Evolutionary conservation across 2,329 filamentous ascomycete genomes (phyloP).

Genomic region (Trichoderma breve): DNA sequence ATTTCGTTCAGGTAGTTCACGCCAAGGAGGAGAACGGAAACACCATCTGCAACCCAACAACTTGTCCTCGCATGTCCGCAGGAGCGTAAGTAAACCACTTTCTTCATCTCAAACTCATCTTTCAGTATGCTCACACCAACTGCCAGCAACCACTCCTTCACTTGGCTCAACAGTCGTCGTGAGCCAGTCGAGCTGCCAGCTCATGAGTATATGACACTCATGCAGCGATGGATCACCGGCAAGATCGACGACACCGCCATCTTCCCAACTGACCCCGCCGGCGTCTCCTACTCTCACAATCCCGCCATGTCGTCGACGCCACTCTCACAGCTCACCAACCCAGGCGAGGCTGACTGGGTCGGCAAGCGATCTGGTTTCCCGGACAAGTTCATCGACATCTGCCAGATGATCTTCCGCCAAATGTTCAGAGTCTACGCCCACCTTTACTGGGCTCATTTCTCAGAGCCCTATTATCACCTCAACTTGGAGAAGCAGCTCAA

Average conservation of each 20-base stretch:
- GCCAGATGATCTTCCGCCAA: slow-evolving; percentile 91
- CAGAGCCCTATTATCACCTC: slow-evolving; percentile 79
- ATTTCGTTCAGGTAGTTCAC: slow-evolving; percentile 85
- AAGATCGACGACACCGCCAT: slow-evolving; percentile 89
- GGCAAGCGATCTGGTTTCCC: slow-evolving; percentile 94
- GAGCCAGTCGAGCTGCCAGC: slow-evolving; percentile 91
- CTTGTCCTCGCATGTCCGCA: slow-evolving; percentile 90
- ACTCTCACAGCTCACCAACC: slow-evolving; percentile 60
- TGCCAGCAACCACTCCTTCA: slow-evolving; percentile 82
- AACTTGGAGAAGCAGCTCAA: slow-evolving; percentile 80
- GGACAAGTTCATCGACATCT: slow-evolving; percentile 81
- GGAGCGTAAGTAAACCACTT: slow-evolving; percentile 69
- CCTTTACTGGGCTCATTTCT: slow-evolving; percentile 94
- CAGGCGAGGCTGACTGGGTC: slow-evolving; percentile 70
- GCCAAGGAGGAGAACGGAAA: slow-evolving; percentile 76
- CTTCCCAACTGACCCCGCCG: slow-evolving; percentile 82
- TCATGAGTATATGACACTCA: slow-evolving; percentile 88
- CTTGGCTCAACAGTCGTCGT: slow-evolving; percentile 86
- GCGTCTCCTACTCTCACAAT: slow-evolving; percentile 64
- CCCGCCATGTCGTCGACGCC: slow-evolving; percentile 58
- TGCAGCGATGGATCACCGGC: slow-evolving; percentile 95
- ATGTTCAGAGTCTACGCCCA: slow-evolving; percentile 99
- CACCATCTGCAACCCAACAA: slow-evolving; percentile 78
- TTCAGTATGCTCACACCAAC: background rate
- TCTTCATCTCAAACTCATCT: background rate